Conservation (phyloP, 495 filamentous ascomycete species). For the Podospora didyma region DNA sequence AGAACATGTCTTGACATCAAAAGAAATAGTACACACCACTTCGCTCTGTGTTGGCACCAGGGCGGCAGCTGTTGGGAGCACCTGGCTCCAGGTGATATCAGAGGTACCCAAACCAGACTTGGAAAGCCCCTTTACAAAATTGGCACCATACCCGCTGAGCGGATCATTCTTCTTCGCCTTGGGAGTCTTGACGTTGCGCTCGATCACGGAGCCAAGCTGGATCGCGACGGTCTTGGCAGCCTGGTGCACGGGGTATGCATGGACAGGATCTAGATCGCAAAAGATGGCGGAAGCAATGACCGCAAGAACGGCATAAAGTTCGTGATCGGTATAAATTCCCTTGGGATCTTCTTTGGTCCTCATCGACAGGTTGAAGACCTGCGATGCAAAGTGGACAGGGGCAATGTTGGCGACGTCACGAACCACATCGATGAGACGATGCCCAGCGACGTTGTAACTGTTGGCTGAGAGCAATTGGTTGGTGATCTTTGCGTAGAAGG, state of each 20-base stretch:
- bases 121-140: conserved; percentile 64
- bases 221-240: conserved; percentile 58
- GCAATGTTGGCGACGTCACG: conserved; percentile 73
- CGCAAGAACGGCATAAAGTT: conserved; percentile 72
- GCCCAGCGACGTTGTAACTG: conserved; percentile 52
- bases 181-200: conserved; percentile 57
- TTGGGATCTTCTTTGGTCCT: conserved; percentile 64
- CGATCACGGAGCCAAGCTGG: conserved; percentile 41
- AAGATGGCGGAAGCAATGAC: conserved; percentile 57
- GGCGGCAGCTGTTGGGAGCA: conserved; percentile 45
- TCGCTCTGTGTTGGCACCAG: conserved; percentile 67
- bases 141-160: conserved; percentile 62
- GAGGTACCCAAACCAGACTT: conserved; percentile 60
- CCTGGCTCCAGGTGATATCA: conserved; percentile 71
- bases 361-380: conserved; percentile 69
- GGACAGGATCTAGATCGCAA: conserved; percentile 44
- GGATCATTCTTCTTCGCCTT: conserved; percentile 49
- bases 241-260: conserved; percentile 54
- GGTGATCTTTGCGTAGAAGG: conserved; percentile 62
- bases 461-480: conserved; percentile 60
- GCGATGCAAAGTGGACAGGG: conserved; percentile 67
- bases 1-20: too few species aligned
- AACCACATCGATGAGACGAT: conserved; percentile 70
- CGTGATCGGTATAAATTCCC: conserved; percentile 73
- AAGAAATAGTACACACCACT: conserved; percentile 35